Evolutionary conservation across 2,329 filamentous ascomycete species (phyloP), one percentile per base, ranked within the genome.

Genomic region (Clonostachys sp.): DNA sequence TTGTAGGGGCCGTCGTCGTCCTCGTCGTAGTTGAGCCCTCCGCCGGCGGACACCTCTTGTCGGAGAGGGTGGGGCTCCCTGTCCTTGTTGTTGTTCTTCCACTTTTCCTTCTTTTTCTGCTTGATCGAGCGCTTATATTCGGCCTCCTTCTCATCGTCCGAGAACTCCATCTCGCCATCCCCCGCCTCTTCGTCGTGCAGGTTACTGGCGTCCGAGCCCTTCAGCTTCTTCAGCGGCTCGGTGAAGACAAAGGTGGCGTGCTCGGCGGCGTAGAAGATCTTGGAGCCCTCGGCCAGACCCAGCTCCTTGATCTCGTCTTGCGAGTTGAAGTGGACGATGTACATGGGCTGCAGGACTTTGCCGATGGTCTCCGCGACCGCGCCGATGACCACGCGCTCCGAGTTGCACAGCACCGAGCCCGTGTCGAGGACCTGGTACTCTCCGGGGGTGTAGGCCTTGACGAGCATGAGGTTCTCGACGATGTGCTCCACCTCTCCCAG

Each of bases 191-290:
- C 94, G 56, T 97, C 94, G 65, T 96, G 87, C 47, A 96, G 78
- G 62, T 97, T 97, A 45, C 90, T 95, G 9, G 94, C 92, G 65
- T 99, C 94, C 10, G 90, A 94, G 50, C 91, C 90, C 69, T 95
- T 97, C 58, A 87, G 63, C 45, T 76, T 78, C 65, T 86, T 87
- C 48, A 97, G 72, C 7, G 86, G 83, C 62, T 94, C 81, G 0
- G 92, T 96, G 61, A 96, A 94, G 47, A 96, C 89, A 57, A 87
- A 95, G 0, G 78, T 84, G 39, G 90, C 90, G 62, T 94, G 86
- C 9, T 81, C 73, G 41, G 86, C 79, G 4, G 92, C 83, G 60
- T 96, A 97, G 69, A 81, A 96, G 4, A 97, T 71, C 44, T 81
- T 80, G 3, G 80, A 81, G 30, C 86, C 89, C 39, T 81, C 71